These are phyloP conservation scores for Penicillium lagena DNA, from an alignment of 495 filamentous ascomycete species.

Conservation along the genomic window DNA sequence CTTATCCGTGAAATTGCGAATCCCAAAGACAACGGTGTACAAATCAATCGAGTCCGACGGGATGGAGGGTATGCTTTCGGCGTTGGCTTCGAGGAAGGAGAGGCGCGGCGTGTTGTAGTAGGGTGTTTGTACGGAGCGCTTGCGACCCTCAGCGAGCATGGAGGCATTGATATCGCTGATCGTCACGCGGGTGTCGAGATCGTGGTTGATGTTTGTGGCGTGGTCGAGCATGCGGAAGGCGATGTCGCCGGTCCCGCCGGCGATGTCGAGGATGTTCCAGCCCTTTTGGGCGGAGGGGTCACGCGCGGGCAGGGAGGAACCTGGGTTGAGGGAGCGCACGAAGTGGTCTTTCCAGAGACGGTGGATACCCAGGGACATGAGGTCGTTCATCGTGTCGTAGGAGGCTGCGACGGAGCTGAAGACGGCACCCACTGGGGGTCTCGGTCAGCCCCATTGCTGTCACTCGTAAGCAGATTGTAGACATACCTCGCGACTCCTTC, in stretches of 20 bases:
- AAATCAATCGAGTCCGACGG: conserved; percentile 66
- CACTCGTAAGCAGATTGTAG: no score
- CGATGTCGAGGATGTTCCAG: conserved; percentile 91
- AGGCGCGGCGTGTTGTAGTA: conserved; percentile 55
- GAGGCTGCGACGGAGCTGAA: conserved; percentile 93
- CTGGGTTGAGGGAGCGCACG: conserved; percentile 85
- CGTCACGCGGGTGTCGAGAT: conserved; percentile 71
- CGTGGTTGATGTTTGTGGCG: conserved; percentile 72
- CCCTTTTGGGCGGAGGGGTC: conserved; percentile 31
- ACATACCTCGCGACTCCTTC: conserved; percentile 67
- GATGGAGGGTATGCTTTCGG: conserved; percentile 67
- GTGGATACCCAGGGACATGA: conserved; percentile 97
- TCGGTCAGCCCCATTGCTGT: not conserved
- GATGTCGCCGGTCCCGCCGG: conserved; percentile 96
- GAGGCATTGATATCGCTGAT: conserved; percentile 92
- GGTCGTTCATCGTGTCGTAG: conserved; percentile 96
- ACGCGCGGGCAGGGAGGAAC: conserved; percentile 52
- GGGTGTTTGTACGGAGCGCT: conserved; percentile 57
- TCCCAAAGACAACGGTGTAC: conserved; percentile 97
- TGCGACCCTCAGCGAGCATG: conserved; percentile 84
- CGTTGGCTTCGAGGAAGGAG: conserved; percentile 84
- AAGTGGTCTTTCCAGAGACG: conserved; percentile 99
- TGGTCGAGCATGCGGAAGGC: conserved; percentile 95
- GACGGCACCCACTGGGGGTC: conserved; percentile 64
- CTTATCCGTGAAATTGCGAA: conserved; percentile 92